Evolutionary conservation across 2,329 filamentous ascomycete genomes (phyloP).

Genomic region (Diaporthe sp.): DNA sequence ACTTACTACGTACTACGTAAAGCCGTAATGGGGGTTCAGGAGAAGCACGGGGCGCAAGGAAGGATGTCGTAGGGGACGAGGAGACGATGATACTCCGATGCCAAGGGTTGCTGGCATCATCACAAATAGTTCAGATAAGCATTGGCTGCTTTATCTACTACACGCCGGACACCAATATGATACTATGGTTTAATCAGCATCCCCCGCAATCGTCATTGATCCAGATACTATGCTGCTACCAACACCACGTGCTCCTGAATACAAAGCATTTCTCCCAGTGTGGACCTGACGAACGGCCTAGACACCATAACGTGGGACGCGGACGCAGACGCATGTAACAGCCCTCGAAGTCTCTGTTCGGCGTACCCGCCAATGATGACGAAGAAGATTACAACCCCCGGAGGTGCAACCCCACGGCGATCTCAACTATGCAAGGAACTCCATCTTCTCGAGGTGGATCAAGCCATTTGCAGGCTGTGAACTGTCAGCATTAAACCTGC

Average conservation of each 20-base stretch:
- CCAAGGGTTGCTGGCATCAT: conserved; percentile 37
- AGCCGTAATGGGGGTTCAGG: conserved; percentile 38
- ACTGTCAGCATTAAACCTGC: conserved; percentile 27
- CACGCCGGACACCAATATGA: conserved; percentile 33
- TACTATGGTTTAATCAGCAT: conserved; percentile 28
- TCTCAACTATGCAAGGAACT: conserved; percentile 48
- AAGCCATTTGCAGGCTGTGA: conserved; percentile 73
- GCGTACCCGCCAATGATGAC: neutral
- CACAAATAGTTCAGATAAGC: conserved; percentile 36
- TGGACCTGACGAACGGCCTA: no score
- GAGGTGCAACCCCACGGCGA: neutral
- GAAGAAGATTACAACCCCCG: neutral
- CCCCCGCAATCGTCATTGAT: neutral
- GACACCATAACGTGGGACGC: neutral
- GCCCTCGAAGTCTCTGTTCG: neutral
- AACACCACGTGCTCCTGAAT: neutral
- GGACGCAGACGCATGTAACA: neutral
- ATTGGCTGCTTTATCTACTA: conserved; percentile 37
- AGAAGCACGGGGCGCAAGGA: neutral
- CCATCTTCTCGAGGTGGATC: conserved; percentile 71
- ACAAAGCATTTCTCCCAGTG: neutral
- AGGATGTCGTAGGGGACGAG: conserved; percentile 7
- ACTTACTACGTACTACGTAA: conserved; percentile 40
- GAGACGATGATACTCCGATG: conserved; percentile 42
- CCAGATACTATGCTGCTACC: neutral